Evolutionary conservation across 2,329 filamentous ascomycete genomes (phyloP).

Genomic region (Xylaria sp.): DNA sequence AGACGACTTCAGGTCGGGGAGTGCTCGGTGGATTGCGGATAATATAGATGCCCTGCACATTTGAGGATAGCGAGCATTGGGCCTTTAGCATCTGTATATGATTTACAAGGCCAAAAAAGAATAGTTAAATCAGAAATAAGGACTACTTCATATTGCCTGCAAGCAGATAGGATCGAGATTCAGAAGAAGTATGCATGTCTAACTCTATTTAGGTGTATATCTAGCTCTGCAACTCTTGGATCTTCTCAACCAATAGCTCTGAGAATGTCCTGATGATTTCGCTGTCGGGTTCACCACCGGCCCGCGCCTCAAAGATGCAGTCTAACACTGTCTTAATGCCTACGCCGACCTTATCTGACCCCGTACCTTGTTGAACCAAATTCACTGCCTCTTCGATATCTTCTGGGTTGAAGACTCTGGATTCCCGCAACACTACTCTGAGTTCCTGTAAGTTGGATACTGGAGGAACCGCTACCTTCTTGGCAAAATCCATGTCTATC

Average conservation of each 20-base stretch:
- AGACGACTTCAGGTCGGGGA: conserved; percentile 38
- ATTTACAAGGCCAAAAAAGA: neutral
- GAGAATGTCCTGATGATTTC: conserved; percentile 24
- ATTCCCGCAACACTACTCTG: conserved; percentile 19
- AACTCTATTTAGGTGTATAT: conserved; percentile 16
- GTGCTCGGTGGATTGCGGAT: conserved; percentile 26
- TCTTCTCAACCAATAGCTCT: conserved; percentile 26
- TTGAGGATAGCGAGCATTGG: neutral
- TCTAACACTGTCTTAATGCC: conserved; percentile 29
- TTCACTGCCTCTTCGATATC: conserved; percentile 23
- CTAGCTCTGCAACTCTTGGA: conserved; percentile 24
- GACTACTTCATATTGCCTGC: neutral
- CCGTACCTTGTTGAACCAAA: conserved; percentile 12
- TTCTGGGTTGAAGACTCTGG: conserved; percentile 25
- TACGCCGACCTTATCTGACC: conserved; percentile 23
- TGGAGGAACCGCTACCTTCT: conserved; percentile 28
- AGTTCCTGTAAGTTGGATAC: conserved; percentile 21
- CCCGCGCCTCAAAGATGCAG: conserved; percentile 29
- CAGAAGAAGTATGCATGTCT: neutral
- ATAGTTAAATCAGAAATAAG: neutral
- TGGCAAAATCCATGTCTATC: conserved; percentile 29
- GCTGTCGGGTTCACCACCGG: conserved; percentile 17
- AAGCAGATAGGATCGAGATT: too few species aligned
- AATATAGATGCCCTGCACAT: conserved; percentile 24
- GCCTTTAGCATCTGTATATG: neutral